Conservation (phyloP, 805 yeast genomes). For the Candida glaebosa region DNA sequence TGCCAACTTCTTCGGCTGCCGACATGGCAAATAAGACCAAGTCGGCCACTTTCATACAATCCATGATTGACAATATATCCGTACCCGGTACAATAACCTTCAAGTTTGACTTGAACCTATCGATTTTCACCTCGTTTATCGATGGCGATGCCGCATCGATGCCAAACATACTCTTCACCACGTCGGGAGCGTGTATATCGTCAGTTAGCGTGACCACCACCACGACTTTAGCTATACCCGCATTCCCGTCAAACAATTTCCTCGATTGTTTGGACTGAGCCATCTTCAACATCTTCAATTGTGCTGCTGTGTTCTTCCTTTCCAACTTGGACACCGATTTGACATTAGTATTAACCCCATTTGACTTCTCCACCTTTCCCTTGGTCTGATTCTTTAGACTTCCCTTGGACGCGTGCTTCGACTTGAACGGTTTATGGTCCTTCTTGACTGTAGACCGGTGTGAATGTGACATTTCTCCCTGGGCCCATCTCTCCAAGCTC, state of each 20-base stretch:
- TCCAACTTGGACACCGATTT: conserved; percentile 49
- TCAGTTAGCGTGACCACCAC: conserved; percentile 75
- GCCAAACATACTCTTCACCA: conserved; percentile 48
- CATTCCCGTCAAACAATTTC: conserved; percentile 72
- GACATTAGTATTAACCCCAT: conserved; percentile 24
- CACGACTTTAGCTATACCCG: conserved; percentile 80
- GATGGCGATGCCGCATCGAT: conserved; percentile 39
- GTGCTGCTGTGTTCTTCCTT: conserved; percentile 76
- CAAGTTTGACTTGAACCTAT: conserved; percentile 70
- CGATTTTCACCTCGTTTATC: conserved; percentile 50
- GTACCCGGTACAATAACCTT: conserved; percentile 73
- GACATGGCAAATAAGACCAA: conserved; percentile 87
- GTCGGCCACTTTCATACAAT: conserved; percentile 87
- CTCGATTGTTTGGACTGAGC: conserved; percentile 54
- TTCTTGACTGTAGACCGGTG: conserved; percentile 76
- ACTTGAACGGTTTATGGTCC: conserved; percentile 85
- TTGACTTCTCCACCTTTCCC: conserved; percentile 81
- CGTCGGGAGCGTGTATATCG: conserved; percentile 58
- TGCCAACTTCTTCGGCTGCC: conserved; percentile 78
- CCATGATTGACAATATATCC: conserved; percentile 64
- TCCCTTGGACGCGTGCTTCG: conserved; percentile 88
- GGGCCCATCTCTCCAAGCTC: not conserved
- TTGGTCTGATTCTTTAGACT: conserved; percentile 73
- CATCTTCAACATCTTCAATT: conserved; percentile 71
- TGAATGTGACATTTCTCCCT: conserved; percentile 41